phyloP scores from a whole-genome alignment of 2,329 filamentous ascomycete species.

The Basipetospora sp. region DNA sequence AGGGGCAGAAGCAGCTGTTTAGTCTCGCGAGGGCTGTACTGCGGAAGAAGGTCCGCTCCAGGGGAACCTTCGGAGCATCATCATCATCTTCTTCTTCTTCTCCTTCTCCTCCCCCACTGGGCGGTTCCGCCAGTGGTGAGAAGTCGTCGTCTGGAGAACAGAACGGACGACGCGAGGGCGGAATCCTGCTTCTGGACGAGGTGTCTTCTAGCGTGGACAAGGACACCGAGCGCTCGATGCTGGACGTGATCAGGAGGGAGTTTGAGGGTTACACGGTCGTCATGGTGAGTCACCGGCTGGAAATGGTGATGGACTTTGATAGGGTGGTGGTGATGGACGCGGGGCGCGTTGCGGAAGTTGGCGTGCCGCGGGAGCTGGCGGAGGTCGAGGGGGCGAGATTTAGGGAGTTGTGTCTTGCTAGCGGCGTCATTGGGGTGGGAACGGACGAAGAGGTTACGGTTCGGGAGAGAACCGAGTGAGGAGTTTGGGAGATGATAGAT shows the following conservation, averaged over 20 bases:
- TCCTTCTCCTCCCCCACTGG: too few relatives aligned
- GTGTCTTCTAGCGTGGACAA: constrained; percentile 27
- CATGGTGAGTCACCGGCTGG: constrained; percentile 30
- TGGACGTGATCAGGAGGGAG: constrained; percentile 24
- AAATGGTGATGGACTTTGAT: constrained; percentile 7
- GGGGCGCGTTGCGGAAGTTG: constrained; percentile 9
- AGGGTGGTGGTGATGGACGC: constrained; percentile 8
- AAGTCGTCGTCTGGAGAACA: too few relatives aligned
- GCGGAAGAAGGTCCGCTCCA: constrained; percentile 18
- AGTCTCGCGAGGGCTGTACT: constrained; percentile 46
- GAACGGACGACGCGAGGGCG: constrained; percentile 8
- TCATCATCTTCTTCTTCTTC: too few relatives aligned
- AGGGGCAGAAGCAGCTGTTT: constrained; percentile 51
- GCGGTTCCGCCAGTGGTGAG: too few relatives aligned
- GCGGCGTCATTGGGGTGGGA: too few relatives aligned
- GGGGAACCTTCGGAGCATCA: too few relatives aligned
- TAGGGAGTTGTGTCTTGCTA: too few relatives aligned
- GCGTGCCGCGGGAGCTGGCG: constrained; percentile 5
- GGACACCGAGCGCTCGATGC: constrained; percentile 27
- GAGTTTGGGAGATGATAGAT: too few relatives aligned
- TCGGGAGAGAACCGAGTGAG: too few relatives aligned
- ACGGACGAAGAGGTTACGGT: too few relatives aligned
- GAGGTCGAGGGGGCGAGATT: too few relatives aligned
- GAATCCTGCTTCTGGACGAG: constrained; percentile 27
- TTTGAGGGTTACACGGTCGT: constrained; percentile 37